These are phyloP conservation scores for Pichia sp. DNA, from an alignment of 1,139 yeast species.

Conservation along the genomic window DNA sequence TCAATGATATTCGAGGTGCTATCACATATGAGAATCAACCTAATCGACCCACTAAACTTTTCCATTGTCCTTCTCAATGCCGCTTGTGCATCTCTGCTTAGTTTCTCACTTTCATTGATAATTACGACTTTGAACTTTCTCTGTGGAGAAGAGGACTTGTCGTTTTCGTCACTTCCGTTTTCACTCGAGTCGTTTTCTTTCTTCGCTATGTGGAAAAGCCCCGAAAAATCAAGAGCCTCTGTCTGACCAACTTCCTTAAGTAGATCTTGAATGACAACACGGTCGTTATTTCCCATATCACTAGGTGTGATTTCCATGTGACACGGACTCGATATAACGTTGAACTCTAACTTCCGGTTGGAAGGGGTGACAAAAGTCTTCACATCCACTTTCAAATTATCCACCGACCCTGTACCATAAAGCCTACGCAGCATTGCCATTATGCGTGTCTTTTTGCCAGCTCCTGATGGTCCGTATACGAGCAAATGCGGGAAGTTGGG, in stretches of 20 bases:
- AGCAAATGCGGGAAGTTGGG: conserved; percentile 85
- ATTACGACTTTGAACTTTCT: conserved; percentile 88
- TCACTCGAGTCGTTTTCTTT: conserved; percentile 12
- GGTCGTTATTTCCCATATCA: conserved; percentile 92
- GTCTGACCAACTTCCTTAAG: conserved; percentile 93
- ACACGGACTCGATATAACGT: conserved; percentile 82
- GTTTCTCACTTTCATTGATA: conserved; percentile 89
- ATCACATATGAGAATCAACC: conserved; percentile 81
- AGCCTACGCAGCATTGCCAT: conserved; percentile 75
- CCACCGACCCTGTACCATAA: conserved; percentile 71
- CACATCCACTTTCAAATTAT: conserved; percentile 82
- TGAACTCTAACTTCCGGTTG: conserved; percentile 78
- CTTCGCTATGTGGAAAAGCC: conserved; percentile 27
- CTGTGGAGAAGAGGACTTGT: conserved; percentile 31
- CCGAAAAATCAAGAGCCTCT: conserved; percentile 79
- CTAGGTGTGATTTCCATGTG: conserved; percentile 96
- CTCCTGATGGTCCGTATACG: conserved; percentile 93
- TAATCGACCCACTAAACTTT: conserved; percentile 82
- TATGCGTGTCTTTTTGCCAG: conserved; percentile 94
- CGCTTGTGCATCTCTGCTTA: conserved; percentile 95
- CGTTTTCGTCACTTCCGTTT: conserved; percentile 6
- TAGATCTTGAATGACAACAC: conserved; percentile 90
- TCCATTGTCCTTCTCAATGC: conserved; percentile 98
- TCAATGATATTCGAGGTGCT: conserved; percentile 88
- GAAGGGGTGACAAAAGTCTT: conserved; percentile 68